Percentiles rank a stretch among this genome's conserved stretches.
These are phyloP conservation scores for Linderniella brevidens DNA, from an alignment of 257 asterid species.

Conservation along the genomic window DNA sequence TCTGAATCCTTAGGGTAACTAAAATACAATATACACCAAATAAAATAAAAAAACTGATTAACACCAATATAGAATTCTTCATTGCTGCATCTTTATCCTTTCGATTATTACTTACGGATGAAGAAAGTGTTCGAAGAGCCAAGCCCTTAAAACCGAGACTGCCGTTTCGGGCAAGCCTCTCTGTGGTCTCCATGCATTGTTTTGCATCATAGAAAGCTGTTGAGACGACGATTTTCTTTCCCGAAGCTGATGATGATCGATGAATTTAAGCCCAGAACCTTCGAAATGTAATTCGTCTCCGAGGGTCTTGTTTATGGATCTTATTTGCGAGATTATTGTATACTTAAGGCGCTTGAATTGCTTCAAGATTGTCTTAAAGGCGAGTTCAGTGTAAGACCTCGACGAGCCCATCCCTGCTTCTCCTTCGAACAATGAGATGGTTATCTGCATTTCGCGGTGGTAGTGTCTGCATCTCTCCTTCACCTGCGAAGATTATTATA, in stretches of 20 bases:
- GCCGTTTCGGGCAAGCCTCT: slow-evolving; percentile 79
- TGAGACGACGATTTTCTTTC: slow-evolving; percentile 44
- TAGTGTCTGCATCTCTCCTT: slow-evolving; percentile 51
- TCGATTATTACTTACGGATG: slow-evolving; percentile 43
- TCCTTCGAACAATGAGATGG: slow-evolving; percentile 45
- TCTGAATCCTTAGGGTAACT: slow-evolving; percentile 79
- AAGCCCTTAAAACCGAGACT: slow-evolving; percentile 65
- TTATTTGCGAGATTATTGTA: slow-evolving; percentile 48
- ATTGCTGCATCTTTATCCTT: neutral
- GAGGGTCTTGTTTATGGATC: slow-evolving; percentile 26
- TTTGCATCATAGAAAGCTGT: slow-evolving; percentile 47
- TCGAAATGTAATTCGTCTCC: slow-evolving; percentile 43
- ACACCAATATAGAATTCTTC: neutral
- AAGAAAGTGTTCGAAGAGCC: slow-evolving; percentile 86
- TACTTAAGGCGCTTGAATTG: slow-evolving; percentile 48
- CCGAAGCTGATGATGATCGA: slow-evolving; percentile 50
- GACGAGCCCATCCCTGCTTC: slow-evolving; percentile 53
- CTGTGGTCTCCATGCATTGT: slow-evolving; percentile 73
- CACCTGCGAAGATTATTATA: slow-evolving; percentile 21
- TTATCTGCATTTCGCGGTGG: slow-evolving; percentile 43
- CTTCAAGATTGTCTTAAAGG: slow-evolving; percentile 47
- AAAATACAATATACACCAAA: slow-evolving; percentile 8
- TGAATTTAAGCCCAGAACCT: slow-evolving; percentile 38
- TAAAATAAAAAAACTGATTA: slow-evolving; percentile 1
- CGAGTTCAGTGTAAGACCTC: slow-evolving; percentile 46